A percentile compares a stretch with the other conserved stretches of the same genome.
Evolutionary conservation across 805 yeast species (phyloP).

Genomic region (Pichia phayaonensis): DNA sequence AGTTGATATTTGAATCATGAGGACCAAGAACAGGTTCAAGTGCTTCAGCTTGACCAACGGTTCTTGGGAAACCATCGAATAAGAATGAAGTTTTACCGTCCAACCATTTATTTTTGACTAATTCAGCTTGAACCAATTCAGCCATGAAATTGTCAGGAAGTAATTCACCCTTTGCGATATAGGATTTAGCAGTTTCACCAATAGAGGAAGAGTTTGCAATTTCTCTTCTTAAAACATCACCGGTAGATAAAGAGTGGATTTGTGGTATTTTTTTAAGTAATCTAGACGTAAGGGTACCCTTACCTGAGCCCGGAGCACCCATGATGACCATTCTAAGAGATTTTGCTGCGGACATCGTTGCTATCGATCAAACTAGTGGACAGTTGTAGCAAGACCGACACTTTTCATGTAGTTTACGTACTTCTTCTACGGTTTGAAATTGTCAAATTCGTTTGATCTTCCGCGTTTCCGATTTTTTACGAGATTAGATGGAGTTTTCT

Average conservation of each 20-base stretch:
- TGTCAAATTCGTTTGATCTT: background rate
- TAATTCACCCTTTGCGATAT: slow-evolving; percentile 56
- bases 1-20: slow-evolving; percentile 42
- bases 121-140: slow-evolving; percentile 43
- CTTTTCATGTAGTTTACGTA: too few species aligned
- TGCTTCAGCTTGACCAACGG: slow-evolving; percentile 58
- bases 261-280: slow-evolving; percentile 46
- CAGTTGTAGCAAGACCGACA: background rate
- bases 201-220: slow-evolving; percentile 45
- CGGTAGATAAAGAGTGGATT: slow-evolving; percentile 65
- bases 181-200: slow-evolving; percentile 48
- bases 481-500: background rate
- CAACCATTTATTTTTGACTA: slow-evolving; percentile 38
- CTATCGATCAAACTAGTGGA: background rate
- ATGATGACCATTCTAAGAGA: slow-evolving; percentile 64
- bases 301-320: slow-evolving; percentile 96
- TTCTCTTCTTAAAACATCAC: slow-evolving; percentile 71
- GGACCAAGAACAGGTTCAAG: slow-evolving; percentile 39
- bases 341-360: slow-evolving; percentile 10
- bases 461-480: background rate
- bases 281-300: slow-evolving; percentile 78
- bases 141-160: slow-evolving; percentile 72
- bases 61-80: slow-evolving; percentile 90
- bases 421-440: background rate
- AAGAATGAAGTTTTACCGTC: slow-evolving; percentile 50